Base-by-base conservation (phyloP, 2,329 filamentous ascomycete genomes). In the Bipolaris oryzae region DNA sequence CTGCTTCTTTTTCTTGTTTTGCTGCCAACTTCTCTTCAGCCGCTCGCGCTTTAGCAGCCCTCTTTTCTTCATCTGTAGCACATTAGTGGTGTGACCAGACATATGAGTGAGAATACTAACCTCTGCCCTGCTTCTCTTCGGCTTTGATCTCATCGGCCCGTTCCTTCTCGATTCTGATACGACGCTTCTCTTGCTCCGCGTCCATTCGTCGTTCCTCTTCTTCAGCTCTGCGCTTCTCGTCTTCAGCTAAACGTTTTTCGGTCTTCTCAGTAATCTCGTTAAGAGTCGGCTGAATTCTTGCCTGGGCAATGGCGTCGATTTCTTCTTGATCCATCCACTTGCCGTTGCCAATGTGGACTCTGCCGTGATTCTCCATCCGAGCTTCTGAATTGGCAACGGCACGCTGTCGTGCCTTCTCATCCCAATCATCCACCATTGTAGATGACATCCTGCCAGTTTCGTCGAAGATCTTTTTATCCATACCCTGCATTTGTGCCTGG, bases 181-280 rank as follows among this genome's bases (percentile, higher is more conserved):
- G 82, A 50, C 87, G 83, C 70, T 88, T 83, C 66, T 84, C 83
- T 61, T 87, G 81, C 55, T 91, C 87, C 58, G 86, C 81, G 57
- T 92, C 89, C 16, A 87, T 73, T 39, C 84, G 82, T 10, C 85
- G 76, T 62, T 87, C 85, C 44, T 87, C 81, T 58, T 89, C 69
- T 57, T 87, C 83, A 47, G 88, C 89, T 39, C 85, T 82, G 72
- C 91, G 87, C 55, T 81, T 81, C 69, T 92, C 89, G 20, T 89
- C 73, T 57, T 87, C 83, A 46, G 89, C 90, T 37, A 85, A 82
- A 71, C 92, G 88, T 59, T 82, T 82, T 69, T 92, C 89, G 0
- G 90, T 90, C 70, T 88, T 90, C 49, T 90, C 87, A 50, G 88
- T 87, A 60, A 97, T 95, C 62, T 96, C 90, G 63, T 96, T 89